phyloP scores from a whole-genome alignment of 164 flowering plant genomes.

The Malania oleifera region DNA sequence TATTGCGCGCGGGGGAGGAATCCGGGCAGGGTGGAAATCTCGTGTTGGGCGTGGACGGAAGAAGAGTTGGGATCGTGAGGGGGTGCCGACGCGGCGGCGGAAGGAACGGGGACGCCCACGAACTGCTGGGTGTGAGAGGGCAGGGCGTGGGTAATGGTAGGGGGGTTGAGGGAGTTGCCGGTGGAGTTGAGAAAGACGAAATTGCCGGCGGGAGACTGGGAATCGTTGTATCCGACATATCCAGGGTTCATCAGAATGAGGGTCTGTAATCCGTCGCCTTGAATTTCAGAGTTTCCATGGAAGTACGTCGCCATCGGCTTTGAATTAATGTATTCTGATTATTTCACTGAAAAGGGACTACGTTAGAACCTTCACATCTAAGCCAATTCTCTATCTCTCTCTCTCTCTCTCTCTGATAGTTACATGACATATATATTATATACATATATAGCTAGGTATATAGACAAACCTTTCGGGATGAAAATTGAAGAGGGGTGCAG shows the following conservation, averaged over 20 bases:
- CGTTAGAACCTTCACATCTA: constrained; percentile 18
- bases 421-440: background rate
- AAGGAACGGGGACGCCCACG: constrained; percentile 50
- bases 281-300: constrained; percentile 76
- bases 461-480: no score
- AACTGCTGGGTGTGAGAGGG: constrained; percentile 44
- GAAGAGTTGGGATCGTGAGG: constrained; percentile 22
- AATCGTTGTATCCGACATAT: constrained; percentile 61
- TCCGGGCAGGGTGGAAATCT: constrained; percentile 48
- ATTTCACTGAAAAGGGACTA: constrained; percentile 22
- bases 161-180: constrained; percentile 3
- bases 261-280: constrained; percentile 75
- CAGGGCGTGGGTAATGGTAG: constrained; percentile 22
- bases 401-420: background rate
- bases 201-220: constrained; percentile 25
- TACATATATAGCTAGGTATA: no score
- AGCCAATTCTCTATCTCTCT: background rate
- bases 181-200: constrained; percentile 51
- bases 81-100: constrained; percentile 9
- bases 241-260: constrained; percentile 89
- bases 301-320: constrained; percentile 73
- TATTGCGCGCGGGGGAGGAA: constrained; percentile 53
- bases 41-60: constrained; percentile 25
- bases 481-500: no score
- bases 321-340: background rate